phyloP scores from a whole-genome alignment of 2,329 filamentous ascomycete species.

The Sodiomyces alkalinus region DNA sequence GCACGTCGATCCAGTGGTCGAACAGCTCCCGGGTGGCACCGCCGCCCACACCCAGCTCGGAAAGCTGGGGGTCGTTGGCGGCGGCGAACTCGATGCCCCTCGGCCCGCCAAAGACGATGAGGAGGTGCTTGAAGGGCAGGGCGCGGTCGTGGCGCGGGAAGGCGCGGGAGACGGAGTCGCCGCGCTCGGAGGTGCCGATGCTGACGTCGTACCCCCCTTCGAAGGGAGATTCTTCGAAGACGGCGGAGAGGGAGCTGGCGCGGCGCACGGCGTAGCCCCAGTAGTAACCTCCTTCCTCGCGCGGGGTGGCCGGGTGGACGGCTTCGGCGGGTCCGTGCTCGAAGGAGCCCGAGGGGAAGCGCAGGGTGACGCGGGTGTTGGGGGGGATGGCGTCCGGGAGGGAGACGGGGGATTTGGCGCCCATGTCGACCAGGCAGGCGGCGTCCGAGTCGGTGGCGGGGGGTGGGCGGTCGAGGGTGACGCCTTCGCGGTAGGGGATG shows the following conservation, averaged over 20 bases:
- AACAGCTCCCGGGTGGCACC: constrained; percentile 56
- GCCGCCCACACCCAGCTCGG: constrained; percentile 38
- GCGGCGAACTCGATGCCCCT: constrained; percentile 66
- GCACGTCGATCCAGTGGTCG: constrained; percentile 70
- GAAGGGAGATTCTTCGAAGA: constrained; percentile 65
- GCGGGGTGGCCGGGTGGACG: constrained; percentile 52
- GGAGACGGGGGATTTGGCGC: constrained; percentile 36
- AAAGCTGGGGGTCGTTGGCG: constrained; percentile 39
- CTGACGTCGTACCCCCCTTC: constrained; percentile 69
- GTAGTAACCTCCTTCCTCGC: constrained; percentile 67
- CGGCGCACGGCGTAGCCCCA: constrained; percentile 69
- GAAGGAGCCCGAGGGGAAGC: constrained; percentile 40
- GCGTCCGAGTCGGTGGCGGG: constrained; percentile 20
- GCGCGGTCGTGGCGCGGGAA: constrained; percentile 26
- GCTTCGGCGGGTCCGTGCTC: constrained; percentile 36
- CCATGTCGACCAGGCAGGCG: constrained; percentile 43
- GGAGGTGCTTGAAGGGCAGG: constrained; percentile 49
- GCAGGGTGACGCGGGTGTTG: constrained; percentile 60
- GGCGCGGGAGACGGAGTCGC: constrained; percentile 31
- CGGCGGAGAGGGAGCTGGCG: constrained; percentile 48
- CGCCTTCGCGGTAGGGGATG: constrained; percentile 66
- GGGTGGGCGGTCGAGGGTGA: constrained; percentile 34
- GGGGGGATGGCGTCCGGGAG: constrained; percentile 48
- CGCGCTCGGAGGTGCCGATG: constrained; percentile 72
- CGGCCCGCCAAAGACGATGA: constrained; percentile 71